Evolutionary conservation across 23 red algal genomes (phyloP), one percentile per base, ranked within the genome.

Genomic region (Gracilaria gracilis): DNA sequence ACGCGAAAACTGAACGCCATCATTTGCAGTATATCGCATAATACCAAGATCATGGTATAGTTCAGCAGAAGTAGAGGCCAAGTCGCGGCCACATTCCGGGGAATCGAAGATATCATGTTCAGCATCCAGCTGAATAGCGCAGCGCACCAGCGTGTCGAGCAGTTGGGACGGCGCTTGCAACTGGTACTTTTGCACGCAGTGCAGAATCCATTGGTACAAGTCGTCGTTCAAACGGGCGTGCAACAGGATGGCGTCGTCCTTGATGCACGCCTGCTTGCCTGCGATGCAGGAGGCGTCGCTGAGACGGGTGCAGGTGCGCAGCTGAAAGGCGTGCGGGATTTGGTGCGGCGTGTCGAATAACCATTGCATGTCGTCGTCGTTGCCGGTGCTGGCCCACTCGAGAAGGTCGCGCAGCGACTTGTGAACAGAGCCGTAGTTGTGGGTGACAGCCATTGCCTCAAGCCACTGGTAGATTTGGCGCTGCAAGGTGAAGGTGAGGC

Each of bases 401-500:
- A 87, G 83, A 6, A 87, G 29, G 32, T 87, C 83, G 40, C 83
- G 83, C 39, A 87, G 21, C 33, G 83, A 70, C 66, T 87, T 87
- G 32, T 87, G 83, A 7, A 72, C 62, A 19, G 83, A 87, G 20
- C 62, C 83, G 46, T 87, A 87, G 47, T 74, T 74, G 64, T 87
- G 83, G 9, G 49, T 47, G 15, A 74, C 35, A 54, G 62, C 83
- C 83, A 87, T 87, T n/a, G 83, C 61, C 33, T 70, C 83, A 2
- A 87, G 24, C 83, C 83, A 87, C 9, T 37, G 50, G 38, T 73
- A 70, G 20, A 67, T 49, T 20, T 33, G 36, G 25, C 35, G 34
- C 83, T 57, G 50, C 4, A 87, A 34, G 7, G 46, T 51, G 32
- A 87, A 57, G 31, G 38, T 47, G 13, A 73, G 4, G 4, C 66